Base-by-base conservation (phyloP, 73 alveolate genomes). In the Urostyla sp. region DNA sequence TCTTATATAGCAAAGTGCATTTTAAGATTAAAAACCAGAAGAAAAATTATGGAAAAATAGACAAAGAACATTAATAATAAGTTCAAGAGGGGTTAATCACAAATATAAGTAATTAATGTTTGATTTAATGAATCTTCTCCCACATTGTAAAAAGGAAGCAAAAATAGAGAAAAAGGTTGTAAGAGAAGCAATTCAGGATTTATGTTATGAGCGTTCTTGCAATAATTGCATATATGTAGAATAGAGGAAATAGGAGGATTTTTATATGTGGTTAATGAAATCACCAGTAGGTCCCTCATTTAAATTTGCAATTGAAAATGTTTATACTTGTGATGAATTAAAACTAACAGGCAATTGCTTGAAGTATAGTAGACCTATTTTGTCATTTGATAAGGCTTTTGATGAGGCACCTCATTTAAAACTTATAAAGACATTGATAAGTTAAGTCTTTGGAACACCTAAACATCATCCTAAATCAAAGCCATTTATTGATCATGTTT, bases 341-440 rank as follows among this genome's bases (percentile, higher is more conserved):
- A 97, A 95, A 84, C 84, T 96, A 51, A 92, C 98, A 74, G 99
- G 99, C 0, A 97, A 97, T 74, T 96, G 99, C 80, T 74, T 97
- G 38, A 95, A 95, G 87, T 95, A 91, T 67, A 88, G 98, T 49
- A 67, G 99, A 76, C 99, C 99, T 21, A 66, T 97, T 18, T 80
- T 97, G 36, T 94, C 98, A 50, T 97, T 97, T 87, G 99, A 95
- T 81, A 72, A 87, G 31, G 52, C 96, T 20, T 93, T 91, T 44
- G 89, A 89, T 35, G 84, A 80, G 31, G 50, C 58, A 10, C 97
- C 95, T 23, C 88, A 85, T 72, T 66, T 96, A 77, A 78, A 89
- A 67, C 79, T 96, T 52, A 34, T 92, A 53, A 96, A 92, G 74
- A 98, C 95, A 76, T 63, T 94, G 86, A 73, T 97, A 51, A 77